Evolutionary conservation across 148 eudicot species (phyloP), one percentile per base, ranked within the genome.

Genomic region (Chenopodium formosanum): DNA sequence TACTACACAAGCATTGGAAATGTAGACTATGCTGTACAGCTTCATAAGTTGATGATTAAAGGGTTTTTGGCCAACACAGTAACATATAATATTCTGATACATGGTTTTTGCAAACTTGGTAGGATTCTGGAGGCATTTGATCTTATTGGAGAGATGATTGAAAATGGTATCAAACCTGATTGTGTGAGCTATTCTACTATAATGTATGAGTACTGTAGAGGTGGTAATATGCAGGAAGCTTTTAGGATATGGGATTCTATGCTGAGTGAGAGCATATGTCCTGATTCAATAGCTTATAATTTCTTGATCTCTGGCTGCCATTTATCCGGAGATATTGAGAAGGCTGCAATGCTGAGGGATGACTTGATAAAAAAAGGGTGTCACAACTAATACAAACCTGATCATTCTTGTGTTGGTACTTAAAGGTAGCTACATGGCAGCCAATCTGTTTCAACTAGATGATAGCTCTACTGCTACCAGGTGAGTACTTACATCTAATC

Each of bases 101-200:
- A 89, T 63, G 98, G 97, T 60, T 93, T 92, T 73, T 93, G 97
- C 86, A 90, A 90, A 89, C 53, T 84, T 84, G 95, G 91, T 47
- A 90, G 85, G 88, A 75, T 94, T 83, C 81, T 88, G 77, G 90
- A 89, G 76, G 98, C 98, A 82, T 73, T 79, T 31, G 73, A 86
- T 68, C 84, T 86, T 69, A 86, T 94, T 37, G 77, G 19, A 37
- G 89, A 90, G 82, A 94, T 94, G 98, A 78, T 78, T 32, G 86
- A 77, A 44, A 86, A 82, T 68, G 86, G 83, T 75, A 83, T 93
- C n/a, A 74, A 79, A 72, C 94, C 97, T n/a, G 94, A 94, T 86
- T 93, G 95, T 74, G 78, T 93, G 82, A 94, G 95, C 81, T 94
- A 93, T 82, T 94, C 97, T 10, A 91, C 95, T 52, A 85, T 94